phyloP scores from a whole-genome alignment of 768 basidiomycete genomes.

The Agrocybe chaxingu region DNA sequence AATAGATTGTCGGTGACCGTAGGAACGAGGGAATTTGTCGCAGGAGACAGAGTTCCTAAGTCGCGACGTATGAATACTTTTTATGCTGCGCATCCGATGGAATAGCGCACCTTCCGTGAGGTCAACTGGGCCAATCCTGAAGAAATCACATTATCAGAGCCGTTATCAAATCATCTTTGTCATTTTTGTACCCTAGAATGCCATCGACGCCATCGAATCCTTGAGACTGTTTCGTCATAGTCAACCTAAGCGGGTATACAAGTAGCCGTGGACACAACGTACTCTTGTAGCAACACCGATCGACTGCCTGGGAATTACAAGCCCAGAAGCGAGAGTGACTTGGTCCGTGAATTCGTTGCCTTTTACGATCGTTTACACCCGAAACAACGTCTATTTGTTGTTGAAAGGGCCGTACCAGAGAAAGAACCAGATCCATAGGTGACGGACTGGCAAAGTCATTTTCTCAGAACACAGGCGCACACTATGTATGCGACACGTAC shows the following conservation, averaged over 20 bases:
- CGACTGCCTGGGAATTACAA: conserved; percentile 50
- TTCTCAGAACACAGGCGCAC: background rate
- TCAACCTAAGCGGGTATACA: background rate
- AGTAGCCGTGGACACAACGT: background rate
- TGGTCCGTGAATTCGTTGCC: conserved; percentile 30
- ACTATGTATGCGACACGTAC: conserved; percentile 15
- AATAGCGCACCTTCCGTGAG: conserved; percentile 42
- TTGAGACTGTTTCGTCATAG: conserved; percentile 4
- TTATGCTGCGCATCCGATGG: background rate
- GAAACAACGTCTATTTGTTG: background rate
- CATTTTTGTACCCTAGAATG: conserved; percentile 50
- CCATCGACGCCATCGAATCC: conserved; percentile 56
- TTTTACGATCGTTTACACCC: background rate
- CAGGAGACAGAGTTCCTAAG: conserved; percentile 11
- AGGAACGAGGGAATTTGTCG: conserved; percentile 29
- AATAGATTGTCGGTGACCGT: conserved; percentile 58
- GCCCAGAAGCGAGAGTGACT: conserved; percentile 42
- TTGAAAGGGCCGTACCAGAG: conserved; percentile 32
- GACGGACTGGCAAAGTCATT: conserved; percentile 33
- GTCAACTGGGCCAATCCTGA: conserved; percentile 57
- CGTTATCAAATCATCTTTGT: background rate
- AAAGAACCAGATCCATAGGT: conserved; percentile 59
- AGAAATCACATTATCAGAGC: background rate
- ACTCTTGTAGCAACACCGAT: conserved; percentile 52
- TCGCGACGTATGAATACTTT: background rate